Percentiles rank a stretch among this genome's conserved stretches.
These are phyloP conservation scores for Angomonas ambiguus DNA, from an alignment of 208 protist genomes.

Conservation along the genomic window DNA sequence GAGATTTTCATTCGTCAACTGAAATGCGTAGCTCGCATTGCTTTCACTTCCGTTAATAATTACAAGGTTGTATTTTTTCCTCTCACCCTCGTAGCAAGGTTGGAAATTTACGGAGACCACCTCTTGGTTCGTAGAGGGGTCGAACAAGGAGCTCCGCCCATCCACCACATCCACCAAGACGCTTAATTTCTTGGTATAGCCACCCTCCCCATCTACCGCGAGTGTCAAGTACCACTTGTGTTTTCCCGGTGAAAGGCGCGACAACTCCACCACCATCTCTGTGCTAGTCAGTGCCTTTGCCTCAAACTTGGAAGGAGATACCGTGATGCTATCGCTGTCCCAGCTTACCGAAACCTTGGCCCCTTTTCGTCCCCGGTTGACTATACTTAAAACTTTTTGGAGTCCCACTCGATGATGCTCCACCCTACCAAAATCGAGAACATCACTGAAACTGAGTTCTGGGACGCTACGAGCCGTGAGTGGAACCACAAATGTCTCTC, in stretches of 20 bases:
- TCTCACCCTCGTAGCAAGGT: conserved; percentile 27
- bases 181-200: not conserved
- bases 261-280: conserved; percentile 54
- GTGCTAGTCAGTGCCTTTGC: conserved; percentile 37
- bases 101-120: conserved; percentile 55
- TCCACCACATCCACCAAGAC: conserved; percentile 73
- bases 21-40: conserved; percentile 81
- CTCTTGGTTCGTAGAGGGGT: conserved; percentile 46
- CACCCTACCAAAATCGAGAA: conserved; percentile 67
- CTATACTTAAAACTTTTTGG: conserved; percentile 40
- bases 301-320: conserved; percentile 9
- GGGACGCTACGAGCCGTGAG: conserved; percentile 59
- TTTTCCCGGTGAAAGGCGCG: conserved; percentile 31
- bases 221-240: conserved; percentile 43
- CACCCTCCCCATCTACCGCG: conserved; percentile 35
- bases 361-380: conserved; percentile 68
- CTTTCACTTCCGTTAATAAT: conserved; percentile 73
- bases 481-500: conserved; percentile 56
- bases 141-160: conserved; percentile 59
- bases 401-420: conserved; percentile 49
- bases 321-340: conserved; percentile 9
- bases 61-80: conserved; percentile 34
- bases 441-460: conserved; percentile 44
- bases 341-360: conserved; percentile 31
- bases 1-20: conserved; percentile 39